Conservation (phyloP, 2,329 filamentous ascomycete genomes). For the Rosellinia necatrix region DNA sequence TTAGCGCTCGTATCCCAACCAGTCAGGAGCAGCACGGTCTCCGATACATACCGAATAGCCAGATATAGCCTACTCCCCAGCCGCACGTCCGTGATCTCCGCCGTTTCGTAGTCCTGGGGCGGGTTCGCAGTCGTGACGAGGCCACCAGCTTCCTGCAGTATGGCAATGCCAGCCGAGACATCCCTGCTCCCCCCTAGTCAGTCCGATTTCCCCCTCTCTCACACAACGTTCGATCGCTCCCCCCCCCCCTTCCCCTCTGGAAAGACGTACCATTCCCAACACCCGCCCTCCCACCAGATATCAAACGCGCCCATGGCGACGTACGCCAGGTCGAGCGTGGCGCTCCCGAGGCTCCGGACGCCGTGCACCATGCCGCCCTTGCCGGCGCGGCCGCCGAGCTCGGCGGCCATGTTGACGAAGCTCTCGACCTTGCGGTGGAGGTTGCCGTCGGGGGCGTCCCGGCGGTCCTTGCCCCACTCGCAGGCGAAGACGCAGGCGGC, state of each 20-base stretch:
- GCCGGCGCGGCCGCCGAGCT: constrained; percentile 64
- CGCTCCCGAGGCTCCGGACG: constrained; percentile 72
- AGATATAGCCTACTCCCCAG: constrained; percentile 73
- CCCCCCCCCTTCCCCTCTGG: no score
- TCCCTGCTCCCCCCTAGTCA: constrained; percentile 55
- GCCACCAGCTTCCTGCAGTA: constrained; percentile 74
- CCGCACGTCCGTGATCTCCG: constrained; percentile 61
- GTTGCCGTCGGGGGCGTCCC: constrained; percentile 69
- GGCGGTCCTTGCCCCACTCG: constrained; percentile 80
- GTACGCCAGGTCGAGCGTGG: constrained; percentile 75
- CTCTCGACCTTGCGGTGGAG: constrained; percentile 73
- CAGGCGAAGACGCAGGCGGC: constrained; percentile 73
- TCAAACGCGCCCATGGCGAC: constrained; percentile 76
- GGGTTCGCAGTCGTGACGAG: constrained; percentile 76
- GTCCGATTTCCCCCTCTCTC: neutral
- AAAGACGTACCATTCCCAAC: constrained; percentile 74
- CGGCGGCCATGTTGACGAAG: constrained; percentile 75
- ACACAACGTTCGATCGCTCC: no score
- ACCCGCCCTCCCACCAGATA: constrained; percentile 83
- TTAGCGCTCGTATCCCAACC: no score
- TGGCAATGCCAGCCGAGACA: constrained; percentile 74
- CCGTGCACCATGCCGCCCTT: constrained; percentile 82
- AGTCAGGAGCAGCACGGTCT: neutral
- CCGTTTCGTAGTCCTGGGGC: constrained; percentile 59
- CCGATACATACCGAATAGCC: constrained; percentile 59